Evolutionary conservation across 2,329 filamentous ascomycete genomes (phyloP).

Genomic region (Calonectria hongkongensis): DNA sequence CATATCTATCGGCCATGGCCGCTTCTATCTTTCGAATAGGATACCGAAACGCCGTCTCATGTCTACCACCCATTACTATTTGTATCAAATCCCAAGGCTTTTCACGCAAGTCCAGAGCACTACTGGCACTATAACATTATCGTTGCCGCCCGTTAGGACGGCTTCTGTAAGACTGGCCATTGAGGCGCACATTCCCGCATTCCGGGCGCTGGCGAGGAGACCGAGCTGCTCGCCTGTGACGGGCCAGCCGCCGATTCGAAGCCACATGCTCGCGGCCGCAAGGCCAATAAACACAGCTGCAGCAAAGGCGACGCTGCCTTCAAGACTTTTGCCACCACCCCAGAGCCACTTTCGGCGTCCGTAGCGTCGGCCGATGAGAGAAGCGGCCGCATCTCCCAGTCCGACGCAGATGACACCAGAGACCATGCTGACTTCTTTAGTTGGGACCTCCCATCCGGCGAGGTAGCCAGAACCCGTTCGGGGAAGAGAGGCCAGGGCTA

Average conservation of each 20-base stretch:
- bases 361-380: constrained; percentile 89
- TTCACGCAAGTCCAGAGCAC: constrained; percentile 94
- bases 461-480: constrained; percentile 74
- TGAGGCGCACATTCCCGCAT: constrained; percentile 82
- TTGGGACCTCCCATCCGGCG: constrained; percentile 83
- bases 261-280: constrained; percentile 81
- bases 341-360: constrained; percentile 95
- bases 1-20: constrained; percentile 42
- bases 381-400: constrained; percentile 94
- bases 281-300: constrained; percentile 86
- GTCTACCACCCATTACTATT: constrained; percentile 12
- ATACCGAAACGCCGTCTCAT: constrained; percentile 40
- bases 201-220: constrained; percentile 69
- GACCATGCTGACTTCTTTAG: constrained; percentile 90
- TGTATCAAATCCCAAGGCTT: constrained; percentile 76
- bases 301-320: constrained; percentile 90
- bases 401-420: constrained; percentile 95
- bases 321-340: constrained; percentile 96
- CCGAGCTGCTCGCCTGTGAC: constrained; percentile 66
- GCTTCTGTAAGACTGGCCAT: constrained; percentile 95
- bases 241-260: constrained; percentile 85
- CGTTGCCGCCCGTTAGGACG: constrained; percentile 95
- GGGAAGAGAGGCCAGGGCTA: constrained; percentile 83
- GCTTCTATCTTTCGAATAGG: constrained; percentile 40
- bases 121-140: constrained; percentile 97